Percentiles rank a stretch among this genome's conserved stretches.
These are phyloP conservation scores for Hyaloscypha hepaticicola DNA, from an alignment of 495 filamentous ascomycete genomes.

Conservation along the genomic window DNA sequence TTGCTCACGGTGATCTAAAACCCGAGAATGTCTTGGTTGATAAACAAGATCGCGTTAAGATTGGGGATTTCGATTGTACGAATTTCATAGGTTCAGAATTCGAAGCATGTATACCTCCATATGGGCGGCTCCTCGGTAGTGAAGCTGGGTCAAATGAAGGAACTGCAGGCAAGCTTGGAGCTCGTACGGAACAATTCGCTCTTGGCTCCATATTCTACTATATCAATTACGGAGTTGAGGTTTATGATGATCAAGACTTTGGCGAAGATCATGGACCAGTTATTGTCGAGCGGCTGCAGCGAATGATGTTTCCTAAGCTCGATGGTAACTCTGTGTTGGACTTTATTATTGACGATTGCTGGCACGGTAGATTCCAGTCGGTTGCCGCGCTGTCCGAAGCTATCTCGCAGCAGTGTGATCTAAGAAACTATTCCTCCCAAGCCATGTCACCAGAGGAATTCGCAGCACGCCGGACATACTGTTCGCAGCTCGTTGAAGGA, in stretches of 20 bases:
- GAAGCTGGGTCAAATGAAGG: slow-evolving; percentile 28
- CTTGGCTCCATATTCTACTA: slow-evolving; percentile 41
- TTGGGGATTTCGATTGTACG: slow-evolving; percentile 38
- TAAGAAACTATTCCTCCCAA: slow-evolving; percentile 1
- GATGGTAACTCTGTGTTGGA: slow-evolving; percentile 39
- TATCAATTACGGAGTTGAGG: slow-evolving; percentile 41
- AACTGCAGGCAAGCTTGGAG: slow-evolving; percentile 34
- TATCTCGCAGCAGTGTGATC: neutral
- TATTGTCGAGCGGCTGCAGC: slow-evolving; percentile 38
- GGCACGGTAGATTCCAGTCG: slow-evolving; percentile 39
- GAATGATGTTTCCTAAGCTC: slow-evolving; percentile 39
- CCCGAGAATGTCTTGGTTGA: slow-evolving; percentile 38
- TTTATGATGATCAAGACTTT: slow-evolving; percentile 40
- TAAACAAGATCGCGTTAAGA: slow-evolving; percentile 31
- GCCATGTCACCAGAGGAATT: slow-evolving; percentile 2
- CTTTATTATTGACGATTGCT: slow-evolving; percentile 40
- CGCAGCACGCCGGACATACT: slow-evolving; percentile 1
- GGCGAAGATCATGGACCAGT: slow-evolving; percentile 39
- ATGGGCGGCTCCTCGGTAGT: slow-evolving; percentile 34
- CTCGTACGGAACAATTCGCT: slow-evolving; percentile 42
- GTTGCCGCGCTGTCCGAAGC: slow-evolving; percentile 34
- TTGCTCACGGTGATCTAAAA: slow-evolving; percentile 39
- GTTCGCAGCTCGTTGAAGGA: neutral
- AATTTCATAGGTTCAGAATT: slow-evolving; percentile 32
- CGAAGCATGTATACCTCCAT: slow-evolving; percentile 35